Base-by-base conservation (phyloP, 2,329 filamentous ascomycete genomes). In the Arthrobotrys entomopaga region DNA sequence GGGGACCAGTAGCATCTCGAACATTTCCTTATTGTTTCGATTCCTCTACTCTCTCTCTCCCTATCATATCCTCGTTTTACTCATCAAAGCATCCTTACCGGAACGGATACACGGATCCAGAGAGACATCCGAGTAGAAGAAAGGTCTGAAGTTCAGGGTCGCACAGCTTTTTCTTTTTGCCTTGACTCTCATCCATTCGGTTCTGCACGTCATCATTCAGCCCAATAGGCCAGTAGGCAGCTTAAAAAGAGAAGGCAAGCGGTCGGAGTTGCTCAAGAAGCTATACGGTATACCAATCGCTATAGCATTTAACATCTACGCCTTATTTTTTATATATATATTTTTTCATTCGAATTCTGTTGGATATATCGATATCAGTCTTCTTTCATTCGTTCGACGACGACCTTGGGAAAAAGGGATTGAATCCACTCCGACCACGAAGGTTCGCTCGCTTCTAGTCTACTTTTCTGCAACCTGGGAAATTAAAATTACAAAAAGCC, bases 161-260 rank as follows among this genome's bases (percentile, higher is more conserved):
- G 65, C 65, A 69, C 65, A 69, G 56, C 65, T 69, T 29, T 66
- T 16, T 19, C 29, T 43, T 46, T 46, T n/a, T 34, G 29, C 10
- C 29, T 34, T 6, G 29, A 7, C 29, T 34, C 10, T 34, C 6
- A 15, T 10, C 38, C 19, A 8, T 40, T 20, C 34, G 38, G 29
- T 22, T 46, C 34, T 61, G 61, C 54, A 73, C 69, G 69, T 73
- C 69, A 73, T 73, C 61, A 57, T 43, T 26, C 50, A 53, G 50
- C 50, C 24, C 52, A 42, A 40, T 57, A 46, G 40, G 19, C n/a
- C 43, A 20, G 38, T 48, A 69, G 24, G 26, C 11, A 48, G 42
- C 42, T 59, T 69, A 49, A 59, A 67, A 67, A 59, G 43, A 57
- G 43, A 57, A 38, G 38, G 48, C 29, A 34, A 34, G 29, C 53